Evolutionary conservation across 2,329 filamentous ascomycete species (phyloP), one percentile per base, ranked within the genome.

Genomic region (Lasiodiplodia gonubiensis): DNA sequence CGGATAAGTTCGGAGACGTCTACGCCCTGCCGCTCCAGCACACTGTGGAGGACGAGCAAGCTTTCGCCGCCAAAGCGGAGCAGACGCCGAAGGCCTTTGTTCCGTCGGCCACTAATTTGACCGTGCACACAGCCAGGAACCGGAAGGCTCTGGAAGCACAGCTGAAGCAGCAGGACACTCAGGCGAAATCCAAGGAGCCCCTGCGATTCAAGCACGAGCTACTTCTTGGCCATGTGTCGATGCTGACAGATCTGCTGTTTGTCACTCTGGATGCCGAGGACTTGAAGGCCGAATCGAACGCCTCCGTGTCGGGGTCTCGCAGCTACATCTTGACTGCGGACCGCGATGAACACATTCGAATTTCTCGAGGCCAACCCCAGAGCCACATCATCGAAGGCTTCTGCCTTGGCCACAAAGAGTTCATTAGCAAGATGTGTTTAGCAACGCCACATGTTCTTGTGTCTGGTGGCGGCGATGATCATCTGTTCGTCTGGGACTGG

Each of bases 1-100:
- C 89, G 64, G 95, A 99, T 83, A 99, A 99, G 79, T 98, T 98
- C 75, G 95, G 95, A 71, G 95, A 99, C 77, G 94, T 97, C 69
- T 98, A 97, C 80, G 87, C 92, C 12, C 80, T 99, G 8, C 94
- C 95, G 16, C 83, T 98, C 3, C 77, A 93, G 53, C 72, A 74
- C 14, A 72, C 76, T 12, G 74, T 76, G n/a, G 75, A 77, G 42
- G 59, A 63, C 11, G 59, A 80, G 52, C 73, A 75, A 33, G 71
- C 71, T 46, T 70, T 72, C 21, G 63, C 55, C 30, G 60, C 27
- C 23, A 57, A 68, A 57, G 69, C 68, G 16, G 68, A 69, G 37
- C 61, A 49, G 12, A 61, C 70, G 61, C 68, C 72, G 18, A 81
- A 80, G 68, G 65, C 76, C 4, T 86, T 81, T 71, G 77, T 81